These are phyloP conservation scores for Domatiomyces catenatus DNA, from an alignment of 2,329 filamentous ascomycete species.

Conservation along the genomic window DNA sequence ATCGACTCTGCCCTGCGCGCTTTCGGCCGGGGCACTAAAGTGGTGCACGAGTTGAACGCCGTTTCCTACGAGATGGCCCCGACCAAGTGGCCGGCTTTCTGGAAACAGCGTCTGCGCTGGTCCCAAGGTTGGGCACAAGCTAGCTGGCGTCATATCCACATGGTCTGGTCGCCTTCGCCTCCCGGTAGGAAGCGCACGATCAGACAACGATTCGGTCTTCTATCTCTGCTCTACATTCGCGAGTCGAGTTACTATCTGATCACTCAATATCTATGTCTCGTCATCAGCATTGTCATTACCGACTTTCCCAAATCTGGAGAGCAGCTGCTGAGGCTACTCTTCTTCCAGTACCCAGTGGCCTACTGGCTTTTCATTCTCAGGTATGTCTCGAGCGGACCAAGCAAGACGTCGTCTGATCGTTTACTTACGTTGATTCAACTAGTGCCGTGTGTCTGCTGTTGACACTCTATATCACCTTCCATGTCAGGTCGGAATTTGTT, in stretches of 20 bases:
- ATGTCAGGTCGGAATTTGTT: constrained; percentile 33
- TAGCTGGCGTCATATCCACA: constrained; percentile 28
- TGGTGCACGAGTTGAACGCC: constrained; percentile 35
- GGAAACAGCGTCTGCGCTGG: constrained; percentile 37
- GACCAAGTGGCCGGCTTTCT: constrained; percentile 30
- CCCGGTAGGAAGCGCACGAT: constrained; percentile 23
- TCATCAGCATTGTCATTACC: constrained; percentile 31
- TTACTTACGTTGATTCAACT: neutral
- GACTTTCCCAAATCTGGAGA: constrained; percentile 27
- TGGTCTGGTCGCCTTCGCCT: constrained; percentile 29
- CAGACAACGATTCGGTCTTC: constrained; percentile 28
- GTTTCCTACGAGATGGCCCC: constrained; percentile 35
- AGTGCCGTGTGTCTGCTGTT: constrained; percentile 29
- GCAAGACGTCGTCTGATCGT: neutral
- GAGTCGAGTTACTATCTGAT: constrained; percentile 36
- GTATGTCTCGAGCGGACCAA: constrained; percentile 17
- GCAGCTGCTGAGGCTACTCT: constrained; percentile 28
- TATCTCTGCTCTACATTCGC: constrained; percentile 32
- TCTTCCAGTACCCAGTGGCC: constrained; percentile 34
- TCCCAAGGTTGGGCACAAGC: constrained; percentile 37
- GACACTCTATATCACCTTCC: constrained; percentile 33
- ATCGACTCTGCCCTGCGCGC: constrained; percentile 36
- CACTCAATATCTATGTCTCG: constrained; percentile 33
- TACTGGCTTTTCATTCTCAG: constrained; percentile 33
- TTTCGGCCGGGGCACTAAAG: constrained; percentile 28